Conservation (phyloP, 106 monocot species). For the Dactylorhiza incarnata region DNA sequence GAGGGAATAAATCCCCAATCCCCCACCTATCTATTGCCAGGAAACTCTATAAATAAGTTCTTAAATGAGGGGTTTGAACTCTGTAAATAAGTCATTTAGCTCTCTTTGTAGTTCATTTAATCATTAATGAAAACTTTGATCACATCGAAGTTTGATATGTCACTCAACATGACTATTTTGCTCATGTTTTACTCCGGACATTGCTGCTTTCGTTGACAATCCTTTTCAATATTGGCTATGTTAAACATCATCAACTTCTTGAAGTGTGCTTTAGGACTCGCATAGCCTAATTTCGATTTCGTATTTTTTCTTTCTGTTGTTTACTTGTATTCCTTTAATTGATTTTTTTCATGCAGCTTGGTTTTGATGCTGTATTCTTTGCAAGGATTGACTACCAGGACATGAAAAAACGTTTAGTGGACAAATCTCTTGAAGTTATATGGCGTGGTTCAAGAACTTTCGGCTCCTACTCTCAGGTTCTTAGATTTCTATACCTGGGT, state of each 20-base stretch:
- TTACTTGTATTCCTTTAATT: conserved; percentile 1
- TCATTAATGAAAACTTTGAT: too few species aligned
- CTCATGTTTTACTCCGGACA: neutral
- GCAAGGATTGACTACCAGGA: conserved; percentile 90
- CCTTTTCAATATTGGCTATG: neutral
- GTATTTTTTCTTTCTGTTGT: neutral
- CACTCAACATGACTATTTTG: too few species aligned
- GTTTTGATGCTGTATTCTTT: conserved; percentile 73
- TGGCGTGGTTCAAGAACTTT: conserved; percentile 80
- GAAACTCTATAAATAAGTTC: too few species aligned
- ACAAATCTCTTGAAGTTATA: conserved; percentile 82
- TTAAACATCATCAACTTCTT: neutral
- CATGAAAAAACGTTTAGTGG: conserved; percentile 34
- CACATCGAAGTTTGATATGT: too few species aligned
- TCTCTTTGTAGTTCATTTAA: too few species aligned
- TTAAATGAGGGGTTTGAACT: too few species aligned
- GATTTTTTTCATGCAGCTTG: conserved; percentile 46
- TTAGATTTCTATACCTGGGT: neutral
- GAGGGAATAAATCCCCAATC: too few species aligned
- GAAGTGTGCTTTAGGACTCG: neutral
- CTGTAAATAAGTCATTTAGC: too few species aligned
- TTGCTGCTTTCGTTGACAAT: neutral
- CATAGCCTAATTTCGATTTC: neutral
- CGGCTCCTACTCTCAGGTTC: conserved; percentile 63
- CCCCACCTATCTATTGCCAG: too few species aligned